Conservation (phyloP, 331 rosid species). For the Telfairia occidentalis region DNA sequence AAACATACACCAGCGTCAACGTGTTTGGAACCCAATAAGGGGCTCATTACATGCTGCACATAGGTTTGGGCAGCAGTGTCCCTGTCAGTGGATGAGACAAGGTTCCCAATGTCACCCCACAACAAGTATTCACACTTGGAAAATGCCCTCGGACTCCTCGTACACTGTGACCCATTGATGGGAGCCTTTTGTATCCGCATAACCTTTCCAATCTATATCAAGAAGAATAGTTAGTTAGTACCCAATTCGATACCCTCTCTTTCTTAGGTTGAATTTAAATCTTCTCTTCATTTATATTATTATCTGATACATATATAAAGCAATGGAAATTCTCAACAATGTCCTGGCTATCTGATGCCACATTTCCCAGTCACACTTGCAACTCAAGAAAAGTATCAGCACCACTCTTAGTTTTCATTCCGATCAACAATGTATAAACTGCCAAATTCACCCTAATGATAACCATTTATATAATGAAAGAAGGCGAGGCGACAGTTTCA, state of each 20-base stretch:
- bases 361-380: not conserved
- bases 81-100: slow-evolving; percentile 37
- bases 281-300: not conserved
- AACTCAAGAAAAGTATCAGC: not conserved
- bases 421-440: not conserved
- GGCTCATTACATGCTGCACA: slow-evolving; percentile 57
- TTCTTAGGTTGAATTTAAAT: not conserved
- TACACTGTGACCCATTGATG: slow-evolving; percentile 19
- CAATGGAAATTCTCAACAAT: not conserved
- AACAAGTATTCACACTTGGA: slow-evolving; percentile 42
- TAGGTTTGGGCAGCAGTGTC: slow-evolving; percentile 38
- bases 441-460: not conserved
- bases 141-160: slow-evolving; percentile 37
- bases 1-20: slow-evolving; percentile 75
- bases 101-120: slow-evolving; percentile 52
- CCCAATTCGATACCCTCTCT: not conserved
- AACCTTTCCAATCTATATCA: slow-evolving; percentile 70
- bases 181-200: slow-evolving; percentile 63
- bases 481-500: not conserved
- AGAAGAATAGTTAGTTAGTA: not conserved
- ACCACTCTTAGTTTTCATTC: not conserved
- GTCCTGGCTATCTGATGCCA: not conserved
- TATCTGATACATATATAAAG: not conserved
- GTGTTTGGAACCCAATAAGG: slow-evolving; percentile 57
- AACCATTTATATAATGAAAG: not conserved